Conservation (phyloP, 1,284 basidiomycete species). For the Apiotrichum porosum region DNA sequence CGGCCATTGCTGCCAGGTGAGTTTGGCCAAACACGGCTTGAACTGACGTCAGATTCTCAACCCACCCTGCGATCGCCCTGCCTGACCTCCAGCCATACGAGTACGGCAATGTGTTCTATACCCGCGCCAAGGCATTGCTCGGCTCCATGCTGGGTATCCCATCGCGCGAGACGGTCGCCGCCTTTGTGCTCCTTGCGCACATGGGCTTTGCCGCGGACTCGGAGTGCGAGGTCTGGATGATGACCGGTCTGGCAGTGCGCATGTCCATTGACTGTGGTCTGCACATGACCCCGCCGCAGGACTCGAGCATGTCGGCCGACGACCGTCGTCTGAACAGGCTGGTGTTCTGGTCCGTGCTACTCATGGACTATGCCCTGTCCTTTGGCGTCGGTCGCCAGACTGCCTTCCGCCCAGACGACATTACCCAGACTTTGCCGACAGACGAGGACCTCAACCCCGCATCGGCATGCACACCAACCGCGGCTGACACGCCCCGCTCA, state of each 20-base stretch:
- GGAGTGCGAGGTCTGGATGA: slow-evolving; percentile 35
- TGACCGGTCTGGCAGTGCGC: slow-evolving; percentile 30
- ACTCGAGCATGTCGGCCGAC: slow-evolving; percentile 1
- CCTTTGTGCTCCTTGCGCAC: slow-evolving; percentile 25
- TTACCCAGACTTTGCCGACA: slow-evolving; percentile 7
- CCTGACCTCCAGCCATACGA: slow-evolving; percentile 25
- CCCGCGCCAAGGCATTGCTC: slow-evolving; percentile 25
- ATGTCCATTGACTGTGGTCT: slow-evolving; percentile 31
- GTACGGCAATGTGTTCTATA: slow-evolving; percentile 31
- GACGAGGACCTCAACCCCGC: slow-evolving; percentile 2
- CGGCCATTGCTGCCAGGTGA: slow-evolving; percentile 27
- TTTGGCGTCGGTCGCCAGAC: slow-evolving; percentile 13
- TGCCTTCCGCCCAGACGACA: slow-evolving; percentile 8
- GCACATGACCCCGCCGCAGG: slow-evolving; percentile 14
- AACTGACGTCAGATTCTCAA: slow-evolving; percentile 24
- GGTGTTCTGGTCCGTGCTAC: slow-evolving; percentile 11
- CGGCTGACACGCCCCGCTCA: slow-evolving; percentile 5
- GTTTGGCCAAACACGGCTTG: not conserved
- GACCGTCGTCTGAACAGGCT: slow-evolving; percentile 9
- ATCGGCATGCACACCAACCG: not conserved
- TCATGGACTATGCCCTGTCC: slow-evolving; percentile 10
- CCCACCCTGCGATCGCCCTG: slow-evolving; percentile 27
- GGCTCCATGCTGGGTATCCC: slow-evolving; percentile 32
- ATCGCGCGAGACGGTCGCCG: slow-evolving; percentile 26
- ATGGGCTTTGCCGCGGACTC: slow-evolving; percentile 29